Percentiles rank a stretch among this genome's conserved stretches.
phyloP scores from a whole-genome alignment of 345 rosid species.

The Atalantia buxifolia region DNA sequence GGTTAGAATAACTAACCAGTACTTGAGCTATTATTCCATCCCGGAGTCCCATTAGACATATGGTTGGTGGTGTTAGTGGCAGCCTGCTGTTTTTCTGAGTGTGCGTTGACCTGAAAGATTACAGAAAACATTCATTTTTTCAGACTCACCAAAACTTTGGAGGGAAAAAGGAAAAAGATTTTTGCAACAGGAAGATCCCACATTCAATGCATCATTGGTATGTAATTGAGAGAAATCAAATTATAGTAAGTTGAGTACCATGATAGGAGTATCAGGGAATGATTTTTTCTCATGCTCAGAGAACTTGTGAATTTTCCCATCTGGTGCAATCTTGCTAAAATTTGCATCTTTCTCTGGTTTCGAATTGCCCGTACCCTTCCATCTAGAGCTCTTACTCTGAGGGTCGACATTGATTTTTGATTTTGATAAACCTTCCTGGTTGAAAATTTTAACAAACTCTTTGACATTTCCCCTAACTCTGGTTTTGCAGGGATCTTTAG shows the following conservation, averaged over 20 bases:
- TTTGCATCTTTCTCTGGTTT: slow-evolving; percentile 25
- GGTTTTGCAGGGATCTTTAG: slow-evolving; percentile 32
- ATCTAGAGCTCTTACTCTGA: slow-evolving; percentile 36
- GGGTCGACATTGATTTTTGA: slow-evolving; percentile 24
- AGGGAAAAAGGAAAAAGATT: not conserved
- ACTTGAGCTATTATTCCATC: slow-evolving; percentile 35
- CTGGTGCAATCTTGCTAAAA: slow-evolving; percentile 12
- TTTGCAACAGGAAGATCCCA: not conserved
- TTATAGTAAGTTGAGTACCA: slow-evolving; percentile 25
- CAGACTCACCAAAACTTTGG: not conserved
- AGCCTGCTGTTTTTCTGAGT: slow-evolving; percentile 25
- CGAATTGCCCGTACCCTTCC: slow-evolving; percentile 31
- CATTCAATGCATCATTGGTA: not conserved
- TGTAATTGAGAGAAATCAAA: not conserved
- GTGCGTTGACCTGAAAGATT: slow-evolving; percentile 30
- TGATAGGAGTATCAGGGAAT: slow-evolving; percentile 17
- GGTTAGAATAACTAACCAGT: slow-evolving; percentile 38
- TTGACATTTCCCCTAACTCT: slow-evolving; percentile 60
- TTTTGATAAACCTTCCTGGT: slow-evolving; percentile 47
- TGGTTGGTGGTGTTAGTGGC: slow-evolving; percentile 14
- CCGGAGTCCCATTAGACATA: slow-evolving; percentile 26
- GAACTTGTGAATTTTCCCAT: slow-evolving; percentile 24
- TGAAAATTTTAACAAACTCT: slow-evolving; percentile 77
- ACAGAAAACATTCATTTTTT: not conserved
- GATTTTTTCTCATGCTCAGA: slow-evolving; percentile 16